A percentile compares a stretch with the other conserved stretches of the same genome.
Evolutionary conservation across 179 eudicot genomes (phyloP).

Genomic region (Beta corolliflora): DNA sequence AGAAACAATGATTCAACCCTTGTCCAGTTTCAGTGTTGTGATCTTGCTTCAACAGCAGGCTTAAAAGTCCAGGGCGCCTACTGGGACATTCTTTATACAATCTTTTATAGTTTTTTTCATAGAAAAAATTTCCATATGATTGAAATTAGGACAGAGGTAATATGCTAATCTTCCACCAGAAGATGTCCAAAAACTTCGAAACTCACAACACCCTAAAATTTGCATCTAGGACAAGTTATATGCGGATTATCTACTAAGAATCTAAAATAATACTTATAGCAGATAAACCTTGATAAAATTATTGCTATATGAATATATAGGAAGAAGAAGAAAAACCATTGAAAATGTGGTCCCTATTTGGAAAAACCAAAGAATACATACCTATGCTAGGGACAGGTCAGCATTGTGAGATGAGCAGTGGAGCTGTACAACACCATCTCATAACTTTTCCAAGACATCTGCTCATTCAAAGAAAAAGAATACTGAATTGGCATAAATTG

Average conservation of each 20-base stretch:
- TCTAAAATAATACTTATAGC: background rate
- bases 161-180: background rate
- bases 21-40: too few relatives aligned
- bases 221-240: background rate
- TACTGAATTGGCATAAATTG: background rate
- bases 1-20: background rate
- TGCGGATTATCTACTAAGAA: background rate
- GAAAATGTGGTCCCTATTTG: background rate
- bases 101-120: background rate
- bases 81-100: background rate
- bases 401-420: background rate
- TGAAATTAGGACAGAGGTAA: background rate
- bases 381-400: constrained; percentile 20
- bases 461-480: background rate
- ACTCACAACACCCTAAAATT: background rate
- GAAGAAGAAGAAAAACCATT: background rate
- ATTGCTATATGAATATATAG: background rate
- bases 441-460: background rate
- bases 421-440: background rate
- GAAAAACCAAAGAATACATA: background rate
- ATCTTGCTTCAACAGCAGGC: background rate
- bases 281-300: background rate
- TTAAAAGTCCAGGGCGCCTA: background rate
- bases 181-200: constrained; percentile 17
- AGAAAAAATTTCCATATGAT: background rate